These are phyloP conservation scores for Globisporangium cylindrosporum DNA, from an alignment of 352 stramenopile species.

Conservation along the genomic window DNA sequence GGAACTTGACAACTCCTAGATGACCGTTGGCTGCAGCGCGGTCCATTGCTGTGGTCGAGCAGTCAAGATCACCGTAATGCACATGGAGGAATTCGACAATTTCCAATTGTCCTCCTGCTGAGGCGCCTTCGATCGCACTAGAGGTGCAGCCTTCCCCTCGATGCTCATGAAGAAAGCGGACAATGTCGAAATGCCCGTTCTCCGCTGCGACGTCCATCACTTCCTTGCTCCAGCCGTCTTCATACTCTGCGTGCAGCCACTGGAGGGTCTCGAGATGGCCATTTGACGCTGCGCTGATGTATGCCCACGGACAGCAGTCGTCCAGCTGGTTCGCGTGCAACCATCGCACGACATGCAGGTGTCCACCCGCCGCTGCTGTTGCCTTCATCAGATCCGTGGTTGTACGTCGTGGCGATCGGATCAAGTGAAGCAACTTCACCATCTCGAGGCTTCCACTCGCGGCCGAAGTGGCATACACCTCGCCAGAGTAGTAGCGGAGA, in stretches of 20 bases:
- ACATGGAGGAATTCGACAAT: constrained; percentile 7
- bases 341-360: constrained; percentile 68
- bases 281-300: constrained; percentile 2
- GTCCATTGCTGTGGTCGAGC: not conserved
- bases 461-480: not conserved
- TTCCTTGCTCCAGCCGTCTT: not conserved
- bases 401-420: not conserved
- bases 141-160: not conserved
- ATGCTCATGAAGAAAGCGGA: not conserved
- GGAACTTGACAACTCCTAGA: constrained; percentile 6
- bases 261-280: not conserved
- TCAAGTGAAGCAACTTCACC: constrained; percentile 1
- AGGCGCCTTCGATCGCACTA: not conserved
- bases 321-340: constrained; percentile 43
- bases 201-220: constrained; percentile 7
- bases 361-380: constrained; percentile 25
- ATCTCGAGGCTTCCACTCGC: not conserved
- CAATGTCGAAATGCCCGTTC: not conserved
- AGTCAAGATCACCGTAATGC: not conserved
- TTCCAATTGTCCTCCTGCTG: not conserved
- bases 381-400: constrained; percentile 5
- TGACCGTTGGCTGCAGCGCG: not conserved
- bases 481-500: constrained; percentile 1
- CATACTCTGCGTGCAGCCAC: not conserved
- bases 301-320: constrained; percentile 3